These are phyloP conservation scores for Exophiala sp. DNA, from an alignment of 2,329 filamentous ascomycete species.

Conservation along the genomic window DNA sequence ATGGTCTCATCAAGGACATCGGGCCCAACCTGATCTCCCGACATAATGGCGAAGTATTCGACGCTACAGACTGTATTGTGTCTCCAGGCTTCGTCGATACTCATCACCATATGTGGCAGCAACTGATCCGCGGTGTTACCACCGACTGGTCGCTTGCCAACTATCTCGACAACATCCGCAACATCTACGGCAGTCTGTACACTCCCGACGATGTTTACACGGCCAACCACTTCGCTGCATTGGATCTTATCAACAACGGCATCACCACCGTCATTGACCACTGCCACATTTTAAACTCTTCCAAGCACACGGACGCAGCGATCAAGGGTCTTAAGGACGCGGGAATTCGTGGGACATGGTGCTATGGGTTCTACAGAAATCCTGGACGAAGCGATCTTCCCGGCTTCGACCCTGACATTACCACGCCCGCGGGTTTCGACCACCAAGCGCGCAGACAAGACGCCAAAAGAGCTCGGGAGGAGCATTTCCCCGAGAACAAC, in stretches of 20 bases:
- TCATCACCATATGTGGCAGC: constrained; percentile 47
- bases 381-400: neutral
- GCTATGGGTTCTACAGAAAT: constrained; percentile 23
- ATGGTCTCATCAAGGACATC: constrained; percentile 13
- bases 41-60: constrained; percentile 33
- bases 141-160: constrained; percentile 40
- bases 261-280: constrained; percentile 31
- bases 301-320: constrained; percentile 29
- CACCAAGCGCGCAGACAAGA: neutral
- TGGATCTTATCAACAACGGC: constrained; percentile 11
- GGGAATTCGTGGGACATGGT: constrained; percentile 31
- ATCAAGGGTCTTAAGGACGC: constrained; percentile 29
- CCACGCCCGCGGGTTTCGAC: neutral
- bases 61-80: constrained; percentile 37
- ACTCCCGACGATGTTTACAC: constrained; percentile 41
- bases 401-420: neutral
- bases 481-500: constrained; percentile 1
- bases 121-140: constrained; percentile 39
- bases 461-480: neutral
- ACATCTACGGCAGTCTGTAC: constrained; percentile 27
- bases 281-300: constrained; percentile 30
- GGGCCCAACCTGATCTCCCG: constrained; percentile 12
- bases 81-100: constrained; percentile 37
- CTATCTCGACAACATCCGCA: constrained; percentile 30
- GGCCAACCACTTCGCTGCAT: constrained; percentile 4